Conservation (phyloP, 192 early-diverging fungal genomes). For the Mortierella antarctica region DNA sequence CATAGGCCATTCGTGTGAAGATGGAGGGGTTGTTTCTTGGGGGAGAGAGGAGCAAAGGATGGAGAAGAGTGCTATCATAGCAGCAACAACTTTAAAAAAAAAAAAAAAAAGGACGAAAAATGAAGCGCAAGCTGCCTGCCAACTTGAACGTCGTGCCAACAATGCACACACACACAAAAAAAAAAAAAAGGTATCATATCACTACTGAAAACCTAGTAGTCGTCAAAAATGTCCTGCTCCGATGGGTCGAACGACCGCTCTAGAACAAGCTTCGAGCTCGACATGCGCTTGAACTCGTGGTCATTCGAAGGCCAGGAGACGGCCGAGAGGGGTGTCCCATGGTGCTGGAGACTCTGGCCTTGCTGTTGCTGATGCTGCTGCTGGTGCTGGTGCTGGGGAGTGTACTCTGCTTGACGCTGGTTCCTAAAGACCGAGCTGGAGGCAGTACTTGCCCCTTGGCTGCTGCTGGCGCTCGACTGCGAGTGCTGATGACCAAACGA, state of each 20-base stretch:
- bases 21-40: too few species aligned
- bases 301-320: constrained; percentile 43
- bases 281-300: constrained; percentile 52
- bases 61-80: too few species aligned
- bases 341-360: neutral
- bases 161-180: neutral
- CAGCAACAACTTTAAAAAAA: too few species aligned
- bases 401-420: constrained; percentile 9
- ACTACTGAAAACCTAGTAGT: constrained; percentile 8
- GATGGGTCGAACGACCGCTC: constrained; percentile 37
- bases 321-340: neutral
- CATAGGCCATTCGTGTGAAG: too few species aligned
- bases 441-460: neutral
- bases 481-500: neutral
- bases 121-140: neutral
- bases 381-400: constrained; percentile 16
- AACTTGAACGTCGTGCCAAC: neutral
- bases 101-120: constrained; percentile 1
- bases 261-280: constrained; percentile 44
- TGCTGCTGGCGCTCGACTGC: neutral
- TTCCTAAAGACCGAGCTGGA: constrained; percentile 4
- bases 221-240: constrained; percentile 42
- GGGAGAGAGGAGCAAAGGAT: too few species aligned
- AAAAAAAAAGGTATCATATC: neutral
- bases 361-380: constrained; percentile 9